Percentiles rank a stretch among this genome's conserved stretches.
phyloP scores from a whole-genome alignment of 768 basidiomycete genomes.

The Auriscalpium orientale region DNA sequence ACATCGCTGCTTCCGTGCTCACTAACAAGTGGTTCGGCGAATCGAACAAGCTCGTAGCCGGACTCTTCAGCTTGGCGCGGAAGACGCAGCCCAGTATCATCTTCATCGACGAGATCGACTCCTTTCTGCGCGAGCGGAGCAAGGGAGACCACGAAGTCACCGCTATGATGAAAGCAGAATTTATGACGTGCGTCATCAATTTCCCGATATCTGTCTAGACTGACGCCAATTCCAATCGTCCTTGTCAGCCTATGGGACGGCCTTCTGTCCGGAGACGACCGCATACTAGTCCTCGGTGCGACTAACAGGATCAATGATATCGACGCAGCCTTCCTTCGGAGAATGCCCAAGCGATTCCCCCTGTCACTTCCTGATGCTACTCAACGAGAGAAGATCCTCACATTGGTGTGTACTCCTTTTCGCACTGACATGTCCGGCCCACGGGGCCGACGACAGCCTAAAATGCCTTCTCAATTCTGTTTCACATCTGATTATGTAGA shows the following conservation, averaged over 20 bases:
- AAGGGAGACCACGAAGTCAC: constrained; percentile 94
- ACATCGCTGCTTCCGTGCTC: constrained; percentile 66
- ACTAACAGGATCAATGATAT: constrained; percentile 95
- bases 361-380: constrained; percentile 70
- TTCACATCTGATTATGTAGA: constrained; percentile 37
- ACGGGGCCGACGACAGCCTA: not conserved
- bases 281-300: constrained; percentile 88
- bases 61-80: constrained; percentile 85
- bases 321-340: constrained; percentile 76
- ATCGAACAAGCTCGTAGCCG: constrained; percentile 92
- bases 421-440: not conserved
- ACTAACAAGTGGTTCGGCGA: constrained; percentile 85
- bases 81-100: constrained; percentile 95
- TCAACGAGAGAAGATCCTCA: constrained; percentile 80
- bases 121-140: constrained; percentile 82
- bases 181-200: constrained; percentile 67
- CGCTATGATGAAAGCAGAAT: constrained; percentile 97
- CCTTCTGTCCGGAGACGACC: constrained; percentile 67
- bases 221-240: not conserved
- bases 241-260: constrained; percentile 85
- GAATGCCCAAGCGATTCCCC: constrained; percentile 97
- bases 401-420: constrained; percentile 42
- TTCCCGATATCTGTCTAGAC: constrained; percentile 5
- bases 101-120: constrained; percentile 98
- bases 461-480: not conserved